Conservation (phyloP, 2,329 filamentous ascomycete species). For the Daldinia sp. region DNA sequence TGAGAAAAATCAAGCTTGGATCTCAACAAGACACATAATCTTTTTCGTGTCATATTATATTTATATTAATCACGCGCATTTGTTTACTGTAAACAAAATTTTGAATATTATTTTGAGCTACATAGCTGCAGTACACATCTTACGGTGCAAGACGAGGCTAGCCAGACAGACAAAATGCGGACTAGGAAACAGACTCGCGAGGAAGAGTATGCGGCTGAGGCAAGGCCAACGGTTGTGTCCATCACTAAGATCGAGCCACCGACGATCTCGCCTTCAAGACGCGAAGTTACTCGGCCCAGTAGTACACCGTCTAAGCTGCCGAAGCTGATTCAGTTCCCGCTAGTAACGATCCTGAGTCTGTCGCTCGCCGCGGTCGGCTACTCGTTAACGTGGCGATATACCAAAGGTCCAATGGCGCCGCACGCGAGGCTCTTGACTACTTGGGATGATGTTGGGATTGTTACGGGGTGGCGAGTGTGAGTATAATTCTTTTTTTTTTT, state of each 20-base stretch:
- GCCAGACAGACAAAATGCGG: slow-evolving; percentile 28
- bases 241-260: slow-evolving; percentile 48
- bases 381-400: slow-evolving; percentile 69
- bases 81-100: background rate
- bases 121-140: background rate
- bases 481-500: slow-evolving; percentile 47
- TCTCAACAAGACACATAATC: background rate
- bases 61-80: background rate
- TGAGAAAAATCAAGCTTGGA: background rate
- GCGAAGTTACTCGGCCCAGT: slow-evolving; percentile 23
- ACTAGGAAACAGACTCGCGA: slow-evolving; percentile 42
- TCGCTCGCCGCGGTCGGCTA: slow-evolving; percentile 74
- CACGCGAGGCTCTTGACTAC: slow-evolving; percentile 74
- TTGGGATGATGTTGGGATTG: slow-evolving; percentile 69
- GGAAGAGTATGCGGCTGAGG: slow-evolving; percentile 23
- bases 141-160: background rate
- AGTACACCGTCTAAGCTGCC: slow-evolving; percentile 56
- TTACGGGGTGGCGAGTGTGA: slow-evolving; percentile 68
- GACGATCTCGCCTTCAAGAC: slow-evolving; percentile 26
- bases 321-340: slow-evolving; percentile 61
- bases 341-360: slow-evolving; percentile 68
- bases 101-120: background rate
- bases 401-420: slow-evolving; percentile 73
- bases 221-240: slow-evolving; percentile 39
- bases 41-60: slow-evolving; percentile 3